Evolutionary conservation across 768 basidiomycete genomes (phyloP), one percentile per base, ranked within the genome.

Genomic region (Calvatia gigantea): DNA sequence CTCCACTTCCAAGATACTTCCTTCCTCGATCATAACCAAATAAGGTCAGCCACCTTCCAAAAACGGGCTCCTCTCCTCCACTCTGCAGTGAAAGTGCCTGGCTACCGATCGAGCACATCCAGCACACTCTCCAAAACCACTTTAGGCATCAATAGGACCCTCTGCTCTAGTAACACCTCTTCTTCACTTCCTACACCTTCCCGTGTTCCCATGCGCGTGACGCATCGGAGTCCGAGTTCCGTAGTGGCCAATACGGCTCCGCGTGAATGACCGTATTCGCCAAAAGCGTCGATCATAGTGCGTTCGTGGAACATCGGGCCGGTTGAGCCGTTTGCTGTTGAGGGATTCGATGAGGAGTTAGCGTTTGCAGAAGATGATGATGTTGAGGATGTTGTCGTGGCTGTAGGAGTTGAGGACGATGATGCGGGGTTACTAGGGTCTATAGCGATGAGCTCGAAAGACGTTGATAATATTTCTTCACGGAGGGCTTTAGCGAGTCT

Each of bases 391-490:
- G 83, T 77, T 62, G 82, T 86, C 9, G 42, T 35, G 42, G 52
- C 35, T 5, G 42, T 32, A 3, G 35, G 25, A 19, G 57, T 47
- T 5, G 68, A 11, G 14, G 73, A 72, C 3, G 68, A 11, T 15
- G 73, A 72, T 2, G 79, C 27, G 15, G 29, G 17, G 27, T 55
- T 37, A 11, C 28, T 80, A 29, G 79, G 76, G 55, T 86, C 83
- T 1, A 83, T 79, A 17, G 82, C 76, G 37, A 86, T 68, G 32
- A 90, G 77, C 61, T 91, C 86, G 62, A 91, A 91, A 55, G 78
- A 83, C 2, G 88, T 86, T 2, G 85, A 87, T 74, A 91, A 80
- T 62, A 89, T 88, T 57, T 89, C 88, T 62, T 91, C 87, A 46
- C 81, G 74, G 32, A 81, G 78, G 37, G 88, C 81, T 46, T 75